Conservation (phyloP, 441 rosid species). For the Populus trichocarpa region DNA sequence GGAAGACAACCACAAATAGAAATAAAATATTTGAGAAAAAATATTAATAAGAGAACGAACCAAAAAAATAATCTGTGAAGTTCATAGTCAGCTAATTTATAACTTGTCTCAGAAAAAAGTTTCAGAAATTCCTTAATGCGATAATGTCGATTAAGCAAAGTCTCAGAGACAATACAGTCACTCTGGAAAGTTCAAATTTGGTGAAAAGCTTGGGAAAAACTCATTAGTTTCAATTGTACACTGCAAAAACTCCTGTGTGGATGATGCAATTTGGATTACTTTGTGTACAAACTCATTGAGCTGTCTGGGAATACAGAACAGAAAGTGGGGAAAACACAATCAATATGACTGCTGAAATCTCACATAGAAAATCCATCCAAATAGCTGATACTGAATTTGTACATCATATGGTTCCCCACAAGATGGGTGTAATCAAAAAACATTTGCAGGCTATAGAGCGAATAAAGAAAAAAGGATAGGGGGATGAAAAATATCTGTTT, state of each 20-base stretch:
- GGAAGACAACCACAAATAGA: too few species aligned
- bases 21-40: too few species aligned
- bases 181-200: background rate
- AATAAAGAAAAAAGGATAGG: background rate
- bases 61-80: too few species aligned
- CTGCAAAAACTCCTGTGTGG: background rate
- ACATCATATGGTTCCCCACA: background rate
- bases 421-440: background rate
- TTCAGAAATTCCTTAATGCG: background rate
- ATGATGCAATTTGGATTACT: background rate
- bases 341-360: background rate
- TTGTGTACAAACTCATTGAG: background rate
- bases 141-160: background rate
- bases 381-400: background rate
- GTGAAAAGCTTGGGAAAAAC: background rate
- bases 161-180: background rate
- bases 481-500: background rate
- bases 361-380: background rate
- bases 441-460: background rate
- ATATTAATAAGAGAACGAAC: too few species aligned
- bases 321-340: background rate
- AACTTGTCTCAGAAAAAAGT: background rate
- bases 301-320: background rate
- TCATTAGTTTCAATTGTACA: background rate
- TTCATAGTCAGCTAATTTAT: background rate